Evolutionary conservation across 2,329 filamentous ascomycete species (phyloP), one percentile per base, ranked within the genome.

Genomic region (Cladophialophora immunda): DNA sequence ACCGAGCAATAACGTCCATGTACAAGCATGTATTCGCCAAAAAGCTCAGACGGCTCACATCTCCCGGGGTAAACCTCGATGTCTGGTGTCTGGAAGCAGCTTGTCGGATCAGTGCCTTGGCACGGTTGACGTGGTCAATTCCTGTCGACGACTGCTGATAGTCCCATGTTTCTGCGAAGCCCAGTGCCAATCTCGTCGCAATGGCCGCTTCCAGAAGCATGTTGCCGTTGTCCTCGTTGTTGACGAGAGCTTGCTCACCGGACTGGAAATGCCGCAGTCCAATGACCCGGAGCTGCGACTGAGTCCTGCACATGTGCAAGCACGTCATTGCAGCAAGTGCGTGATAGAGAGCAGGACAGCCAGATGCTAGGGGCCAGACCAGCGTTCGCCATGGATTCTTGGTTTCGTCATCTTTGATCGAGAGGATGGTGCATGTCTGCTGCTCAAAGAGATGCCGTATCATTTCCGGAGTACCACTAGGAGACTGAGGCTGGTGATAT

Each of bases 11-110:
- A 34, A 91, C 89, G 74, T 91, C 88, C 84, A 90, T 89, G 72
- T 91, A 92, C 6, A 91, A 82, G 87, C 88, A 91, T 6, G 86
- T 87, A 73, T 90, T 91, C 76, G 87, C 89, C 22, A 92, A 79
- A 70, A 91, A 91, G 62, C 86, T 86, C n/a, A 69, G 55, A 30
- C 66, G 60, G 30, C 53, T 60, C 34, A 67, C 29, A 15, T 63
- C 58, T 7, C 17, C 36, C 17, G 19, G 50, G 4, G 41, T 29
- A 5, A 62, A 41, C 15, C 32, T 50, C 4, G 57, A 54, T 32
- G 74, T 75, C 69, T 78, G 76, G 73, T 84, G 81, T 71, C 82
- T 76, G 61, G 79, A 76, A 27, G 32, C 32, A 5, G 67, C 67
- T 15, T 68, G 17, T 41, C 59, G 58, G 22, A 68, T 34, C 4